Conservation (phyloP, 1,139 yeast species). For the Candida sp. region DNA sequence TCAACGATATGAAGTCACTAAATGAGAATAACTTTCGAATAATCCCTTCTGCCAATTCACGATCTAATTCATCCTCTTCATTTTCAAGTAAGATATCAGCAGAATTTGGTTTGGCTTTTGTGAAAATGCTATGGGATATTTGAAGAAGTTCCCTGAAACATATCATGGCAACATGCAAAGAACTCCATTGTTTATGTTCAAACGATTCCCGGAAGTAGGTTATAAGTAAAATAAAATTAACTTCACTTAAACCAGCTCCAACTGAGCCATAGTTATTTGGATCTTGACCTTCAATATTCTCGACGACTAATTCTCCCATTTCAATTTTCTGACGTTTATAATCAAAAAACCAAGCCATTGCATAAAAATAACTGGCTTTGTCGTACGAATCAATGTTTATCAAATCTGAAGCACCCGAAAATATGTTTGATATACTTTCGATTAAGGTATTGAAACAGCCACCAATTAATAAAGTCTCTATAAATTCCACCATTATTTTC, state of each 20-base stretch:
- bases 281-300: conserved; percentile 14
- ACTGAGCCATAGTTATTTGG: conserved; percentile 55
- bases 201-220: conserved; percentile 53
- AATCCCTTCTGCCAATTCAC: conserved; percentile 47
- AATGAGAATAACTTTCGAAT: conserved; percentile 56
- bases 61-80: conserved; percentile 47
- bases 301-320: conserved; percentile 6
- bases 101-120: conserved; percentile 29
- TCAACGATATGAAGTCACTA: conserved; percentile 56
- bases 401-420: conserved; percentile 39
- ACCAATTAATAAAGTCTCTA: conserved; percentile 56
- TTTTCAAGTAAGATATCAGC: conserved; percentile 14
- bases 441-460: conserved; percentile 74
- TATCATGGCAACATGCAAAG: conserved; percentile 68
- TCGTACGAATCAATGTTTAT: conserved; percentile 31
- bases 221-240: conserved; percentile 58
- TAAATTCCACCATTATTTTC: conserved; percentile 43
- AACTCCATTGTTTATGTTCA: conserved; percentile 49
- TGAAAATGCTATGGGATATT: conserved; percentile 50
- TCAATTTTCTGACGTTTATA: conserved; percentile 28
- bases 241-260: conserved; percentile 65
- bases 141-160: conserved; percentile 65
- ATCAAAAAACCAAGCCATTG: conserved; percentile 68
- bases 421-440: conserved; percentile 45
- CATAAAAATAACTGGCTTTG: conserved; percentile 49